Base-by-base conservation (phyloP, 2,329 filamentous ascomycete species). In the Microsporum ferrugineum region DNA sequence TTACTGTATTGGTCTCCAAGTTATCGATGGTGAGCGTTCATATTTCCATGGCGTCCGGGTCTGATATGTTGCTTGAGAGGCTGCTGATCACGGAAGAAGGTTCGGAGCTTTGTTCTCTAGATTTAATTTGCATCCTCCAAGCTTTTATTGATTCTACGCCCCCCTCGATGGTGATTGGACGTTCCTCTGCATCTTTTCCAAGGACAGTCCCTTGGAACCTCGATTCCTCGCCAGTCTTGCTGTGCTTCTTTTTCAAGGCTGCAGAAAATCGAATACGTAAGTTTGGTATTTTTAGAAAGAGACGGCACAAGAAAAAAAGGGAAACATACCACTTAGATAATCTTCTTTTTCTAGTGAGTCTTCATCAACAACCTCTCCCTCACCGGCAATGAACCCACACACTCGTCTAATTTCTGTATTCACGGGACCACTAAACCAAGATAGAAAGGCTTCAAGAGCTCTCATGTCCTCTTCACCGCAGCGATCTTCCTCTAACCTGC, bases 191-290 rank as follows among this genome's bases (percentile, higher is more conserved):
- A 51, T 81, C 79, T 65, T 86, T 86, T 2, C 92, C 92, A 8
- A 97, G 79, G 0, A 94, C 82, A 0, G 92, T 96, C 34, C 89
- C 90, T 66, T 87, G 84, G 72, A 90, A 95, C 68, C 92, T 87
- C 7, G 87, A 86, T 69, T 95, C 91, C 69, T 95, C 90, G 64
- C 88, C 89, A 0, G 88, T 88, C 68, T 94, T 95, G 76, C 87
- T 91, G 73, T 95, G 89, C 71, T 95, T 96, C 76, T 91, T 94
- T 75, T 95, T 96, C 47, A 97, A 77, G 3, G 85, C 88, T 88
- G 65, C 14, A 31, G 29, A 14, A 39, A 38, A 51, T 5, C 3
- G 27, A 14, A 36, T n/a, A 51, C 6, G 36, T 47, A 7, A 47
- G 43, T 3, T n/a, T 33, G 53, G 56, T 10, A 41, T 41, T 17